Conservation (phyloP, 768 basidiomycete genomes). For the Scleroderma bovista region DNA sequence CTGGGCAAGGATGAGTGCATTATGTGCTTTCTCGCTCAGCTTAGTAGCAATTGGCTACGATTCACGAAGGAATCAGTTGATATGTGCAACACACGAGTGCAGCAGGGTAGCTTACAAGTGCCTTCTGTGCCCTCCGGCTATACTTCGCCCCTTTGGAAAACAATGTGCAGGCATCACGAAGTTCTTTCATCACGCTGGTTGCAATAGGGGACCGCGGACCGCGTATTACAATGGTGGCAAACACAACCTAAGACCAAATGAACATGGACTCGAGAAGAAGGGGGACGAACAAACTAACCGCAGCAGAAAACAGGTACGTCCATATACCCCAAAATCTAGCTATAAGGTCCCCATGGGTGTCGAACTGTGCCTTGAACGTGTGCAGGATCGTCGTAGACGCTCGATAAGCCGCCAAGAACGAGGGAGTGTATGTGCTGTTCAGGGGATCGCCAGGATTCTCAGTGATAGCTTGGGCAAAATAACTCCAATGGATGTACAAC, state of each 20-base stretch:
- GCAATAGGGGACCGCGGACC: constrained; percentile 68
- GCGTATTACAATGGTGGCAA: constrained; percentile 73
- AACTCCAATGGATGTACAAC: constrained; percentile 59
- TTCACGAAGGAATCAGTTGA: not conserved
- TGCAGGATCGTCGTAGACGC: constrained; percentile 54
- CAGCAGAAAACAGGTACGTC: constrained; percentile 55
- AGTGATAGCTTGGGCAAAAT: constrained; percentile 68
- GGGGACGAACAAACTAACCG: constrained; percentile 30
- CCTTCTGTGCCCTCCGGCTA: constrained; percentile 60
- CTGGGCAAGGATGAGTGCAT: constrained; percentile 41
- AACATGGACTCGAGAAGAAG: constrained; percentile 3
- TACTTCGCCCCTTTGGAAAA: constrained; percentile 56
- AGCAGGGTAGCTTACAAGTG: constrained; percentile 43
- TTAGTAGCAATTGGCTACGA: constrained; percentile 56
- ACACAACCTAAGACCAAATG: constrained; percentile 48
- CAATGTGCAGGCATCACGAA: constrained; percentile 62
- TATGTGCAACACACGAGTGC: not conserved
- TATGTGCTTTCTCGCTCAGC: constrained; percentile 62
- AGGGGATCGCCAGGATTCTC: constrained; percentile 63
- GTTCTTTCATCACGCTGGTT: constrained; percentile 57
- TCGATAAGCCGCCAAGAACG: constrained; percentile 59
- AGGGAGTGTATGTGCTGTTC: constrained; percentile 57
- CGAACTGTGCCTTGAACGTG: constrained; percentile 44
- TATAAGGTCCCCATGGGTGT: constrained; percentile 40
- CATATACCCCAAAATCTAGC: constrained; percentile 58